These are phyloP conservation scores for Mercurialis annua DNA, from an alignment of 345 rosid species.

Conservation along the genomic window DNA sequence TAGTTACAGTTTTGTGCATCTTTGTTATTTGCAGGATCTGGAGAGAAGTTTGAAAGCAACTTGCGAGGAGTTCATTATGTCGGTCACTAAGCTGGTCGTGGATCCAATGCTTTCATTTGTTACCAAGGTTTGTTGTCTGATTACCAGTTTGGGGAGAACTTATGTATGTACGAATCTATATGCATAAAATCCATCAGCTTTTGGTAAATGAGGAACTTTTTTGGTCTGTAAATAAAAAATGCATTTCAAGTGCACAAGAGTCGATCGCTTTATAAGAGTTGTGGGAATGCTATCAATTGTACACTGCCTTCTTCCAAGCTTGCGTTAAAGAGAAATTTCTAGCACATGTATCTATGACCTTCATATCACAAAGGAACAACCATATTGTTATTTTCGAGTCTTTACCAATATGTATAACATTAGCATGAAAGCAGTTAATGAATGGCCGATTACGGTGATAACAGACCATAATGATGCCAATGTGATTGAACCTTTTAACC, in stretches of 20 bases:
- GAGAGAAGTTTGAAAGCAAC: constrained; percentile 94
- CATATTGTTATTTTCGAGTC: too few species aligned
- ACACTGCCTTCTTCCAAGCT: too few species aligned
- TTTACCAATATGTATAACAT: neutral
- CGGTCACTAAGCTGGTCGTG: constrained; percentile 88
- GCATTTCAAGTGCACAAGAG: too few species aligned
- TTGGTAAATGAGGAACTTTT: neutral
- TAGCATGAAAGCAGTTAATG: neutral
- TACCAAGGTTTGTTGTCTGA: constrained; percentile 62
- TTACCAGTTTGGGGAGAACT: neutral
- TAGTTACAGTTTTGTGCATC: neutral
- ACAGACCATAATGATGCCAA: neutral
- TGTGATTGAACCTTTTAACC: neutral
- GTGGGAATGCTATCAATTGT: too few species aligned
- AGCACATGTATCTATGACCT: too few species aligned
- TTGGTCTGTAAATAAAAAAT: neutral
- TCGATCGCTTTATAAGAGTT: too few species aligned
- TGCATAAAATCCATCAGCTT: constrained; percentile 1
- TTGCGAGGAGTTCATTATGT: constrained; percentile 98
- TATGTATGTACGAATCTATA: neutral
- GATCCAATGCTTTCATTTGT: constrained; percentile 99
- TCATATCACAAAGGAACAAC: too few species aligned
- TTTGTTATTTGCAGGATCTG: constrained; percentile 56
- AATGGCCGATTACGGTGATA: neutral
- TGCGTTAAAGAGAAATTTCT: too few species aligned